Evolutionary conservation across 352 stramenopile genomes (phyloP), one percentile per base, ranked within the genome.

Genomic region (Thraustochytrium striatum): DNA sequence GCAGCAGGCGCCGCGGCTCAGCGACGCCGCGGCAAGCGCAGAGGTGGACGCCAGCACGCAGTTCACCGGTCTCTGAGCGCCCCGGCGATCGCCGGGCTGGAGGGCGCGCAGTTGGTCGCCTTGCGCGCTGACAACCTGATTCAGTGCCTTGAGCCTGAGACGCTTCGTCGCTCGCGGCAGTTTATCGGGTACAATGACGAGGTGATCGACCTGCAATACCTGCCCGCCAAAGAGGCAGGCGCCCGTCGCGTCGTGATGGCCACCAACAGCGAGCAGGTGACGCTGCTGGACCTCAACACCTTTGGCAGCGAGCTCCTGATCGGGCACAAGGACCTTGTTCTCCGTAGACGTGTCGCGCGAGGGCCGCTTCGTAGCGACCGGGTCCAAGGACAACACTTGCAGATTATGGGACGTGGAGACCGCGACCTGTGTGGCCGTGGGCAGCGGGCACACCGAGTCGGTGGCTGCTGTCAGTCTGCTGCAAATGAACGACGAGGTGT

Each of bases 111-210:
- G 8, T 16, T 75, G 7, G 65, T 75, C 0, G 50, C 65, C 50
- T 21, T 38, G 5, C 43, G 32, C 52, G 58, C 68, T 39, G 65
- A 75, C 30, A 75, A 75, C 36, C 50, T 75, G n/a, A 61, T 75
- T 38, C 1, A 55, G 2, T 75, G 44, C 32, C 35, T 62, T 7
- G 25, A 75, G 41, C 39, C 65, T 3, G 5, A 75, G 1, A 70
- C 65, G 13, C 36, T 75, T 39, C 32, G 32, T 8, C 44, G 65
- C 16, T 30, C 38, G 43, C 59, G 65, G 53, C 86, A 88, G 5
- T 89, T 95, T 82, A 87, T 95, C 70, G 91, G 95, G 41, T 97
- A 95, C 82, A 98, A 98, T 84, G 96, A 98, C 80, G 95, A 99
- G 83, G 96, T 99, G 58, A 86, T 98, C 0, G 96, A 98, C 85